Base-by-base conservation (phyloP, 805 yeast species). In the Ogataea zsoltii region DNA sequence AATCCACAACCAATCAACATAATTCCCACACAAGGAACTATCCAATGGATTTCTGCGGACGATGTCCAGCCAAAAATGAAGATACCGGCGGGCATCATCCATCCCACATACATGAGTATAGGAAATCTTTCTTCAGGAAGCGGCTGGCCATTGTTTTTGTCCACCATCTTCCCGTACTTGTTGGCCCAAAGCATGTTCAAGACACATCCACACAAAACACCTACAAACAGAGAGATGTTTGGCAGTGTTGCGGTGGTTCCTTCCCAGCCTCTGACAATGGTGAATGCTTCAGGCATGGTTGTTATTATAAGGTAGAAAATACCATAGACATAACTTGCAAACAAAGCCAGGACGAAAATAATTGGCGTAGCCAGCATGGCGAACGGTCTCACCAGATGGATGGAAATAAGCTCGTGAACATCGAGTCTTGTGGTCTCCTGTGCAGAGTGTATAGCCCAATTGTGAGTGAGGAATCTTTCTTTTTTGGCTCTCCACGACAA, bases 1-100 rank as follows among this genome's bases (percentile, higher is more conserved):
- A 82, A 62, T 2, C 80, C 80, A 56, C 76, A 74, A 2, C 83
- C 83, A 60, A 82, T 82, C 18, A 85, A 65, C 3, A 69, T 75
- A 14, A 81, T 71, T 2, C 90, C 91, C 25, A 83, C 67, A 25
- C 61, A 58, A 1, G 84, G 87, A 7, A 72, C 77, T n/a, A 74
- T 63, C 82, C 82, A 78, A 49, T 69, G 79, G 16, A 74, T 61
- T 9, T 53, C 45, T 7, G 60, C 52, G 28, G 60, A 56, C 44
- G 80, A 75, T 0, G 85, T 69, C 88, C 88, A 84, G 7, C 84
- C 85, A 56, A 80, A 71, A 60, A 83, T 63, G 55, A 83, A 79
- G 36, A 81, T 65, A 72, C 88, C 89, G 12, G 72, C 68, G 0
- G 88, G 82, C 50, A 80, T 71, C 14, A 74, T 56, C 29, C 82